phyloP scores from a whole-genome alignment of 495 filamentous ascomycete genomes.

The Xylaria flabelliformis region DNA sequence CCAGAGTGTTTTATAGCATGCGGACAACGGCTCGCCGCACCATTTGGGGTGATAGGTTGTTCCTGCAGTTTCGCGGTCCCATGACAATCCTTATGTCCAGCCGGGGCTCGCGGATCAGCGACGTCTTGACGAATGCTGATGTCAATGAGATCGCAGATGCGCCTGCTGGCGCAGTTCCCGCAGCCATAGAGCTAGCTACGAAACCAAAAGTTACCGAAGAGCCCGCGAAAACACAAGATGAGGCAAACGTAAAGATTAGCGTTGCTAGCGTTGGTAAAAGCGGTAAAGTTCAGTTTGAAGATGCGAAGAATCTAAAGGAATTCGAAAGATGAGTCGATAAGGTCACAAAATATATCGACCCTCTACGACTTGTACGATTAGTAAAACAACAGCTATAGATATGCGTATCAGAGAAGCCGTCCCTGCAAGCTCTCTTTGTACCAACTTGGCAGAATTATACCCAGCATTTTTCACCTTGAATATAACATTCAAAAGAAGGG shows the following conservation, averaged over 20 bases:
- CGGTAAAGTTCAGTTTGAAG: conserved; percentile 74
- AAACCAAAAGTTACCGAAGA: conserved; percentile 47
- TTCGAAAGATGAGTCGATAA: conserved; percentile 47
- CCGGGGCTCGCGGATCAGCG: conserved; percentile 73
- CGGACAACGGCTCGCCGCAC: conserved; percentile 77
- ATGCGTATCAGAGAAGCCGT: conserved; percentile 24
- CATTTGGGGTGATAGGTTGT: conserved; percentile 94
- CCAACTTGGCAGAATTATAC: conserved; percentile 19
- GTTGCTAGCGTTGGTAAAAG: conserved; percentile 67
- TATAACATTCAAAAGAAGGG: neutral
- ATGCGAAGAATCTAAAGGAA: conserved; percentile 60
- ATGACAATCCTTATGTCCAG: conserved; percentile 85
- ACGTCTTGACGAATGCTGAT: conserved; percentile 75
- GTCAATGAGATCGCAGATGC: conserved; percentile 86
- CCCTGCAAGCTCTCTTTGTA: conserved; percentile 13
- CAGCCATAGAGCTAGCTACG: conserved; percentile 52
- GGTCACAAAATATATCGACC: neutral
- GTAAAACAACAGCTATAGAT: conserved; percentile 24
- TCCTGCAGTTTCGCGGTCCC: conserved; percentile 87
- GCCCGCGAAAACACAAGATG: conserved; percentile 42
- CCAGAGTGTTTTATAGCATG: conserved; percentile 64
- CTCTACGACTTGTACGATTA: conserved; percentile 22
- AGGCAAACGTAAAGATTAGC: conserved; percentile 42
- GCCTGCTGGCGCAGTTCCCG: conserved; percentile 63
- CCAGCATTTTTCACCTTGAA: neutral